Conservation (phyloP, 768 basidiomycete genomes). For the Russula sp. region DNA sequence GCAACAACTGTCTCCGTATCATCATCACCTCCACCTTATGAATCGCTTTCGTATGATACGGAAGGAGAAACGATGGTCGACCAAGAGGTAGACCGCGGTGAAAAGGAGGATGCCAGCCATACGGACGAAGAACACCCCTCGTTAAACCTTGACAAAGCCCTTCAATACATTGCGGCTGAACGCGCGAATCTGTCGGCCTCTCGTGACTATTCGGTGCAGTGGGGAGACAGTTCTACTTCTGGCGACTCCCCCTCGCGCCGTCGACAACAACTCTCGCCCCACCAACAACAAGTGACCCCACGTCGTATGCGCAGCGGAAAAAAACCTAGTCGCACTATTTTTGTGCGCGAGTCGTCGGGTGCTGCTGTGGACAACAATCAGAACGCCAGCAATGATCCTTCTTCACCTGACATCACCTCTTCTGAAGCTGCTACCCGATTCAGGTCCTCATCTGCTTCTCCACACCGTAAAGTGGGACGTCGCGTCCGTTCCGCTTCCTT, state of each 20-base stretch:
- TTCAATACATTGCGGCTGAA: conserved; percentile 70
- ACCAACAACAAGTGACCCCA: conserved; percentile 11
- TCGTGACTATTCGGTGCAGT: conserved; percentile 21
- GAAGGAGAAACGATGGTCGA: conserved; percentile 24
- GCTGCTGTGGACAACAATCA: conserved; percentile 5
- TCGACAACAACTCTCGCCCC: neutral
- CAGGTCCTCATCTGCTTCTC: conserved; percentile 27
- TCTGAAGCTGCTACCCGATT: conserved; percentile 24
- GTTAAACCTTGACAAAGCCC: conserved; percentile 62
- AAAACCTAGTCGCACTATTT: conserved; percentile 21
- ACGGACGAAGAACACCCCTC: conserved; percentile 46
- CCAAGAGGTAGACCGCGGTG: conserved; percentile 15
- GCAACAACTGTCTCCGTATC: no score
- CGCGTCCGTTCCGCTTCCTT: conserved; percentile 21
- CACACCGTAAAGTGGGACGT: neutral
- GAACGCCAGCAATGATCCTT: conserved; percentile 21
- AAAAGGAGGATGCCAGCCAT: conserved; percentile 22
- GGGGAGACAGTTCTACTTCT: conserved; percentile 17
- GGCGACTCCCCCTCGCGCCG: conserved; percentile 8
- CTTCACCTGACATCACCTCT: conserved; percentile 25
- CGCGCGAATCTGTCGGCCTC: conserved; percentile 49
- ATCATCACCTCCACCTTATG: conserved; percentile 20
- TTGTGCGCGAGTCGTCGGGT: conserved; percentile 6
- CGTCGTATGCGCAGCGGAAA: conserved; percentile 32
- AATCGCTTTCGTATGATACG: conserved; percentile 22